Conservation (phyloP, 2,329 filamentous ascomycete species). For the Sporothrix curviconia region DNA sequence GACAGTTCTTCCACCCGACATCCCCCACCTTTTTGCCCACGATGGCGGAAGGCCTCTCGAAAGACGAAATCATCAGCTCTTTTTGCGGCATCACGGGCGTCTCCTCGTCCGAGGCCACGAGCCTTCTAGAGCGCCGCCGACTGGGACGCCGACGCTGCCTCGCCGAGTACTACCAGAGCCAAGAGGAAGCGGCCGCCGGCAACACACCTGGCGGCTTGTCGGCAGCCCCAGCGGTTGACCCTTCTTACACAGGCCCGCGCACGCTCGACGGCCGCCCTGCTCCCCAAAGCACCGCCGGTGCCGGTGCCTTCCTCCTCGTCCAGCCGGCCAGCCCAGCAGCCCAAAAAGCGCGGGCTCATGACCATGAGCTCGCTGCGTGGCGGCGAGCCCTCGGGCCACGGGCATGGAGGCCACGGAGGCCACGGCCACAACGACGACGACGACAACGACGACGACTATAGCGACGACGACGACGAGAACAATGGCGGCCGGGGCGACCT, state of each 20-base stretch:
- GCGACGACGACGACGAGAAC: constrained; percentile 49
- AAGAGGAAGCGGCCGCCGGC: constrained; percentile 43
- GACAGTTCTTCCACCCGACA: too few relatives aligned
- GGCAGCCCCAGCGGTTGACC: constrained; percentile 32
- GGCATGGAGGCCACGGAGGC: constrained; percentile 53
- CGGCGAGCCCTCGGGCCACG: constrained; percentile 35
- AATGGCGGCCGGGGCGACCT: constrained; percentile 59
- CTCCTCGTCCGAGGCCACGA: constrained; percentile 38
- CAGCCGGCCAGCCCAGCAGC: constrained; percentile 38
- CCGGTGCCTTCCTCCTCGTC: constrained; percentile 25
- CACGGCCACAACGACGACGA: constrained; percentile 50
- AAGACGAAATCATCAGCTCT: constrained; percentile 19
- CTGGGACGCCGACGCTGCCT: constrained; percentile 62
- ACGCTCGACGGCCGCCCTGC: constrained; percentile 58
- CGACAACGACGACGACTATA: constrained; percentile 52
- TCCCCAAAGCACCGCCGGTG: constrained; percentile 33
- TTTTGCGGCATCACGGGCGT: constrained; percentile 19
- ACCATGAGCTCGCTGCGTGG: constrained; percentile 52
- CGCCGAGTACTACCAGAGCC: constrained; percentile 54
- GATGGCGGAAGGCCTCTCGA: constrained; percentile 14
- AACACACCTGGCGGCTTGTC: constrained; percentile 32
- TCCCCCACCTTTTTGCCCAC: too few relatives aligned
- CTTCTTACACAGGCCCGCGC: constrained; percentile 52
- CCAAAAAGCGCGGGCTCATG: constrained; percentile 54
- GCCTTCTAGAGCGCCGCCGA: constrained; percentile 58